Percentiles rank a stretch among this genome's conserved stretches.
Conservation (phyloP, 148 eudicot genomes). For the Persicaria maculosa region DNA sequence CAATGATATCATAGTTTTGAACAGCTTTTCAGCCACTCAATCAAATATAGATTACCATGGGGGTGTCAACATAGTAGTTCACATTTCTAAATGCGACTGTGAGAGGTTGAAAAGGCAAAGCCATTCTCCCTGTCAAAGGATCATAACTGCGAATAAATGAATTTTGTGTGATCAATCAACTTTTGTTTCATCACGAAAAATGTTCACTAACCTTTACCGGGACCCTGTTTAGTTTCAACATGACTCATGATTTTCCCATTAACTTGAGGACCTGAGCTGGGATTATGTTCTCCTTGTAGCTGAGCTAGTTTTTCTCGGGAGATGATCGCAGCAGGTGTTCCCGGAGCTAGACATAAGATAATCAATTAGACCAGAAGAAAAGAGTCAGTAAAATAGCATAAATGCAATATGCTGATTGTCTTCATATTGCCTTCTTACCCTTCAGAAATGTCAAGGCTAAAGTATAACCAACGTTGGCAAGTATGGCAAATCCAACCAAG, state of each 20-base stretch:
- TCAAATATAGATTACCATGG: slow-evolving; percentile 28
- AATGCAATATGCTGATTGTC: too few species aligned
- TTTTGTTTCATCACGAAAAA: background rate
- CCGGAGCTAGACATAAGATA: slow-evolving; percentile 41
- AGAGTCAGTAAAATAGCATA: too few species aligned
- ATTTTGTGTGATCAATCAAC: background rate
- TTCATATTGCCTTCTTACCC: slow-evolving; percentile 21
- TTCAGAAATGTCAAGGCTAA: slow-evolving; percentile 56
- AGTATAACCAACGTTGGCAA: slow-evolving; percentile 43
- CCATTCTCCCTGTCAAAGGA: slow-evolving; percentile 44
- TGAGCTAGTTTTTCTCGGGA: slow-evolving; percentile 53
- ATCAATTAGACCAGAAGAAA: background rate
- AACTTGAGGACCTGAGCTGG: background rate
- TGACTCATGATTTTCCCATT: background rate
- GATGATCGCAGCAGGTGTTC: slow-evolving; percentile 49
- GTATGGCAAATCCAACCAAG: slow-evolving; percentile 42
- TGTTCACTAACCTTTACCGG: slow-evolving; percentile 30
- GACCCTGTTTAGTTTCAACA: slow-evolving; percentile 5
- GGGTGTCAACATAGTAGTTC: slow-evolving; percentile 65
- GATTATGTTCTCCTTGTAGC: slow-evolving; percentile 23
- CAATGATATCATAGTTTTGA: background rate
- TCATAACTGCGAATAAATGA: too few species aligned
- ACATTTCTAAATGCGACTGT: slow-evolving; percentile 52
- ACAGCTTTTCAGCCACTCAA: background rate
- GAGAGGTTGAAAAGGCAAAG: slow-evolving; percentile 68